Conservation (phyloP, 2,329 filamentous ascomycete genomes). For the Alternaria sp. region DNA sequence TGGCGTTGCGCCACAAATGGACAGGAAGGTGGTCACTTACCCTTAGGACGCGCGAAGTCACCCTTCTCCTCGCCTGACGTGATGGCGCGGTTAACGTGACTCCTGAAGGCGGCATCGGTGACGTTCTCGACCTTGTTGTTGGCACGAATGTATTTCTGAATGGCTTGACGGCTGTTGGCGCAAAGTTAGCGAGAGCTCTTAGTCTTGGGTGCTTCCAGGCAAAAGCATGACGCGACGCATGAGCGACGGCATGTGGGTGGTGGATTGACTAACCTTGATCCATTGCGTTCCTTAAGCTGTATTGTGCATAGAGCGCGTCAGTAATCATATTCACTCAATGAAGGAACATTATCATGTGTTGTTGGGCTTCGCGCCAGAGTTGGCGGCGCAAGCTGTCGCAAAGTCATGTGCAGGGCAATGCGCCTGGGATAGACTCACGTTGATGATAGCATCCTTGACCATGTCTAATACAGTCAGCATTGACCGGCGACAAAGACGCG, state of each 20-base stretch:
- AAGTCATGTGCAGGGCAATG: constrained; percentile 49
- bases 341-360: constrained; percentile 15
- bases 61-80: constrained; percentile 85
- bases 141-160: constrained; percentile 77
- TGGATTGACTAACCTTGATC: constrained; percentile 67
- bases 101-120: constrained; percentile 68
- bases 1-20: not conserved
- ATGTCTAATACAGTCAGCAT: constrained; percentile 69
- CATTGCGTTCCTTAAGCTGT: constrained; percentile 75
- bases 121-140: constrained; percentile 71
- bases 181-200: constrained; percentile 45
- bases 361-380: constrained; percentile 42
- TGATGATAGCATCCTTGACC: constrained; percentile 76
- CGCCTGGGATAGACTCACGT: constrained; percentile 68
- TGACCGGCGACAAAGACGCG: constrained; percentile 60
- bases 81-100: constrained; percentile 86
- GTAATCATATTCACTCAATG: constrained; percentile 40
- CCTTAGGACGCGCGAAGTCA: constrained; percentile 89
- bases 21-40: constrained; percentile 60
- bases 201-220: constrained; percentile 28
- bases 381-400: constrained; percentile 29
- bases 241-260: constrained; percentile 31
- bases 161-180: constrained; percentile 68
- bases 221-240: constrained; percentile 38
- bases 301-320: constrained; percentile 58